Base-by-base conservation (phyloP, 75 land plant genomes). In the Isoetes taiwanensis region DNA sequence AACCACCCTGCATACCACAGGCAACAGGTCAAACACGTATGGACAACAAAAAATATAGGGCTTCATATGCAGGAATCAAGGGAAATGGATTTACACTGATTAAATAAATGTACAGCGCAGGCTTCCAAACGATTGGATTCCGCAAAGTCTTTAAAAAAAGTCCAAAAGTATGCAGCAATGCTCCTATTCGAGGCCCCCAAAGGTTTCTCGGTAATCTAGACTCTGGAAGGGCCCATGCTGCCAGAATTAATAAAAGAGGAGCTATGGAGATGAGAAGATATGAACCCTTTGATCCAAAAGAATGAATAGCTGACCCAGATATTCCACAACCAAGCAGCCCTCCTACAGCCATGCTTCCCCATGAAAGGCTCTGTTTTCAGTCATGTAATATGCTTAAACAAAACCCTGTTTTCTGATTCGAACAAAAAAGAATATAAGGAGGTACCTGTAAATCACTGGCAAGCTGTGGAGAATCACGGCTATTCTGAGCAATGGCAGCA, bases 331-430 rank as follows among this genome's bases (percentile, higher is more conserved):
- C 69, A 48, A 61, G 30, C 17, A 67, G 34, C 10, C 69, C 69
- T 26, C 69, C 69, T 24, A 67, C 39, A 26, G 69, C 69, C 54
- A 67, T 21, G 56, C 69, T 67, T 26, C 69, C 69, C 69, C 69
- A 67, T 27, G 69, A 67, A 34, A 67, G 50, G 37, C 69, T 67
- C 69, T 67, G 56, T 14, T 16, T 5, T 5, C 21, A 27, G 24
- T 3, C 57, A 35, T 35, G 20, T 55, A 2, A 31, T 16, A 2
- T 35, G 21, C 34, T 55, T 14, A 32, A 25, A 31, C n/a, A 32
- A 19, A 54, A 54, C 0, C 41, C 37, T 54, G 28, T 54, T 31
- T 28, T 30, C 39, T 32, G 3, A 54, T 32, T 54, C 43, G 20
- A 54, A 32, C n/a, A 54, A 34, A 32, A 23, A 34, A 33, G 10